Conservation (phyloP, 1,139 yeast genomes). For the Lodderomyces beijingensis region DNA sequence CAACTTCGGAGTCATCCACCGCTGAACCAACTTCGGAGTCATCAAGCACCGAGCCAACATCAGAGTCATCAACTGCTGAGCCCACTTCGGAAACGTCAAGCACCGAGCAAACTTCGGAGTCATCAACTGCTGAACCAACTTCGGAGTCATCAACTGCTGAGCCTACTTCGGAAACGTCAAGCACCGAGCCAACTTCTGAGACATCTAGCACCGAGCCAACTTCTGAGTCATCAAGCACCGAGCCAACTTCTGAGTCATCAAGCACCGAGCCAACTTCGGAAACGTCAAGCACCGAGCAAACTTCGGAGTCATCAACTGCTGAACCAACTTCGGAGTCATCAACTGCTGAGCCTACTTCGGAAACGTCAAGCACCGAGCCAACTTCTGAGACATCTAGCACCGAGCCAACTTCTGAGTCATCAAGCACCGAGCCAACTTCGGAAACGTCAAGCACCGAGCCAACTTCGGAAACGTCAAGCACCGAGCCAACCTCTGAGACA, state of each 20-base stretch:
- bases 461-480: too few relatives aligned
- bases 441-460: too few relatives aligned
- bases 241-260: not conserved
- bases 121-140: slow-evolving; percentile 1
- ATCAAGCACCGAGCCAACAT: slow-evolving; percentile 15
- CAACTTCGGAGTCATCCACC: slow-evolving; percentile 3
- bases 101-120: not conserved
- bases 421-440: too few relatives aligned
- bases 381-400: too few relatives aligned
- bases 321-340: too few relatives aligned
- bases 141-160: slow-evolving; percentile 6
- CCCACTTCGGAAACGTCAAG: slow-evolving; percentile 5
- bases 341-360: too few relatives aligned
- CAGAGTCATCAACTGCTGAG: slow-evolving; percentile 4
- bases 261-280: not conserved
- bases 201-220: not conserved
- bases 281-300: not conserved
- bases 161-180: slow-evolving; percentile 11
- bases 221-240: not conserved
- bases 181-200: slow-evolving; percentile 8
- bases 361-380: too few relatives aligned
- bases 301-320: not conserved
- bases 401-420: too few relatives aligned
- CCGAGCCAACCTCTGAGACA: too few relatives aligned
- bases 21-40: slow-evolving; percentile 10